A percentile compares a stretch with the other conserved stretches of the same genome.
Evolutionary conservation across 2,329 filamentous ascomycete genomes (phyloP).

Genomic region (Zymoseptoria brevis): DNA sequence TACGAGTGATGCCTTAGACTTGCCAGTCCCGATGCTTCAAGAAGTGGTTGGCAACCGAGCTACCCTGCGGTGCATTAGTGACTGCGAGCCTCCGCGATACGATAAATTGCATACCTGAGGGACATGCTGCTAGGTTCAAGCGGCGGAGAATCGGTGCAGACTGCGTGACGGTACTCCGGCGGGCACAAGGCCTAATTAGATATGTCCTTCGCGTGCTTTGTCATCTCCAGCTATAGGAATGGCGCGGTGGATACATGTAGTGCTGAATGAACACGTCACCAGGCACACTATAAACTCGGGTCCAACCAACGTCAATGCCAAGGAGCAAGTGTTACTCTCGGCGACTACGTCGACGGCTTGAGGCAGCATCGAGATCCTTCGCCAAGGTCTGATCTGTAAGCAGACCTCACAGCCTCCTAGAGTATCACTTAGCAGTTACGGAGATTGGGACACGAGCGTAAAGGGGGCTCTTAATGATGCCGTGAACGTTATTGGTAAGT

Average conservation of each 20-base stretch:
- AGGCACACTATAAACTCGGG: too few species aligned
- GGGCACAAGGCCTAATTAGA: background rate
- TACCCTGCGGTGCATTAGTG: conserved; percentile 1
- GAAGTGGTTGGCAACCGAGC: conserved; percentile 15
- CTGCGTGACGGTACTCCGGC: background rate
- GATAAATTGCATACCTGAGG: conserved; percentile 1
- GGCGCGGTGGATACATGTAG: background rate
- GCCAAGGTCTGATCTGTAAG: background rate
- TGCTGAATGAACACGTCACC: background rate
- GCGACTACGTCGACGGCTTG: background rate
- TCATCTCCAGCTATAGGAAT: background rate
- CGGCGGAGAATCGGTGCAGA: background rate
- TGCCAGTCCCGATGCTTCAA: conserved; percentile 7
- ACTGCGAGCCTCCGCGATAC: too few species aligned
- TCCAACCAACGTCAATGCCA: background rate
- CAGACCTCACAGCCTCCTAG: too few species aligned
- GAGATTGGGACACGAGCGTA: too few species aligned
- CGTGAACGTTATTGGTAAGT: too few species aligned
- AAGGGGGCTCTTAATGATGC: too few species aligned
- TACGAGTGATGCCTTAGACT: conserved; percentile 37
- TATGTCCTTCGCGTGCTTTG: background rate
- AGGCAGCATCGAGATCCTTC: background rate
- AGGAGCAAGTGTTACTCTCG: background rate
- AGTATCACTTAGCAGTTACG: too few species aligned
- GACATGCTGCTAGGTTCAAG: background rate